phyloP scores from a whole-genome alignment of 345 rosid genomes.

The Lepidium didymum region DNA sequence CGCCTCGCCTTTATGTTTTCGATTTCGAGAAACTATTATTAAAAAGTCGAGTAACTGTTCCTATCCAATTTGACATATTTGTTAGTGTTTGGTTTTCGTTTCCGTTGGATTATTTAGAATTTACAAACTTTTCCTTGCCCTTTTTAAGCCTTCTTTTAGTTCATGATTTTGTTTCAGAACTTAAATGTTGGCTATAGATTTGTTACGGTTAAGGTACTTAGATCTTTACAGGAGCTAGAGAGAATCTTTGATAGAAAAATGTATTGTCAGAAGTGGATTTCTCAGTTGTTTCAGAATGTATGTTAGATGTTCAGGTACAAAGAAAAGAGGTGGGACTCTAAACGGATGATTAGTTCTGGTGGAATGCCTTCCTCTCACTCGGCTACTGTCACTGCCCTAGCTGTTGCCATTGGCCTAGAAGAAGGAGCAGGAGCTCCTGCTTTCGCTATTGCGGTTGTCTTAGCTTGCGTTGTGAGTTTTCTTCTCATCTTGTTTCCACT shows the following conservation, averaged over 20 bases:
- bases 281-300: constrained; percentile 31
- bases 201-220: not conserved
- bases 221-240: not conserved
- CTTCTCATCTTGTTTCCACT: not conserved
- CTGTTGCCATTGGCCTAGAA: constrained; percentile 68
- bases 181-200: not conserved
- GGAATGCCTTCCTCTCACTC: constrained; percentile 99
- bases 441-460: constrained; percentile 78
- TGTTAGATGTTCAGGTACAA: constrained; percentile 84
- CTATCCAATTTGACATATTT: not conserved
- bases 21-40: not conserved
- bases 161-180: not conserved
- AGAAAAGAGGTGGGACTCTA: constrained; percentile 96
- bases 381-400: constrained; percentile 88
- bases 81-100: not conserved
- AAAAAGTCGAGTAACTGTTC: not conserved
- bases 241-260: not conserved
- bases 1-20: not conserved
- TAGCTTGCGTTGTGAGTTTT: constrained; percentile 77
- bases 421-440: constrained; percentile 72
- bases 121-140: not conserved
- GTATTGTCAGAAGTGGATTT: not conserved
- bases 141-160: not conserved
- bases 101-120: not conserved
- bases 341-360: constrained; percentile 75